Conservation (phyloP, 2,329 filamentous ascomycete genomes). For the Fusarium bactridioides region DNA sequence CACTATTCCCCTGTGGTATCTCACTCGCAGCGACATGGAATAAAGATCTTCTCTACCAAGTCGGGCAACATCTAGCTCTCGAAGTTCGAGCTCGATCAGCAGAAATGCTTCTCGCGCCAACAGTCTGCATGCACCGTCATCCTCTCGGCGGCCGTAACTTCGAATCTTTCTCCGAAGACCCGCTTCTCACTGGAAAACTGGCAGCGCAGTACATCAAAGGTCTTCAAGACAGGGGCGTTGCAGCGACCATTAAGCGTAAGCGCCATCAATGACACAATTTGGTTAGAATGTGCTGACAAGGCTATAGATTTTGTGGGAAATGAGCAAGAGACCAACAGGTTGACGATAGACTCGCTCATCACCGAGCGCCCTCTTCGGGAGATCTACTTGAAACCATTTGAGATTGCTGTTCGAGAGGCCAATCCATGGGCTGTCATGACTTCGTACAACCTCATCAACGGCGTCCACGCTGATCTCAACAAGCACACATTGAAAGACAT, state of each 20-base stretch:
- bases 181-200: conserved; percentile 76
- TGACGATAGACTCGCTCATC: conserved; percentile 68
- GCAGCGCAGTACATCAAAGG: conserved; percentile 77
- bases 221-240: conserved; percentile 75
- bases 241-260: conserved; percentile 80
- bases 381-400: conserved; percentile 77
- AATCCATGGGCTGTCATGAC: conserved; percentile 76
- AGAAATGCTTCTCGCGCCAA: conserved; percentile 77
- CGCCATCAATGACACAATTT: background rate
- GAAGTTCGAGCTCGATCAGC: conserved; percentile 78
- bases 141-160: conserved; percentile 87
- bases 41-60: conserved; percentile 70
- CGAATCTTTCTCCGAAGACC: conserved; percentile 87
- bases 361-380: conserved; percentile 72
- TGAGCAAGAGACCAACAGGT: conserved; percentile 69
- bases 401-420: conserved; percentile 74
- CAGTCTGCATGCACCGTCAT: conserved; percentile 82
- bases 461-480: conserved; percentile 64
- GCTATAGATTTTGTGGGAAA: conserved; percentile 71
- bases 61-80: conserved; percentile 74
- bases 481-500: conserved; percentile 63
- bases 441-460: conserved; percentile 73
- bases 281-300: background rate
- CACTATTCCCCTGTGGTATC: conserved; percentile 80
- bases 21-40: conserved; percentile 85